Base-by-base conservation (phyloP, 1,139 yeast genomes). In the Suhomyces panamericanus region DNA sequence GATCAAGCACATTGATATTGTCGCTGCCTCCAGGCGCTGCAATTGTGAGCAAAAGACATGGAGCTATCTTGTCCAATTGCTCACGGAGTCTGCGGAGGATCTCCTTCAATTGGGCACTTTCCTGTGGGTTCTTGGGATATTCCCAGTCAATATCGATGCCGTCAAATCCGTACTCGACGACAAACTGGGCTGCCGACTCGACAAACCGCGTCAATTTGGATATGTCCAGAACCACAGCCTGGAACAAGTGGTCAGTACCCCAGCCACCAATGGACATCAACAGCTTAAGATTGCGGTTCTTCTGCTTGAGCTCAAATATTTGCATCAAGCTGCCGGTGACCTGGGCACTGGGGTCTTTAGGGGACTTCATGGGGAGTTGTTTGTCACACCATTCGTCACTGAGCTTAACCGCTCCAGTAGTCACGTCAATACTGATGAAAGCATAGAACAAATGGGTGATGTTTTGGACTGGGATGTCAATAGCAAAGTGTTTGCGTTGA, bases 91-190 rank as follows among this genome's bases (percentile, higher is more conserved):
- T 53, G 26, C 55, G 56, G 10, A 87, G 63, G 31, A 88, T 54
- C 11, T 63, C 61, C 1, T 79, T 70, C 47, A 83, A 74, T 39
- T 62, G 60, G 1, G 53, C 44, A 1, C 81, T 80, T 49, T 87
- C 84, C 1, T 60, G 54, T 3, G 56, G 54, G 35, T 64, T 71
- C 17, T 66, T 60, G 0, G 97, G 96, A 54, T 85, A 91, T 62
- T 93, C 99, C 97, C 97, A 93, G 64, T 93, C 99, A 30, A 93
- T 67, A 62, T 93, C 99, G 41, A 93, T 70, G 0, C 99, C 98
- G 61, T 93, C 98, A 56, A 93, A 82, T 0, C 87, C 85, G 57
- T 81, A 77, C 41, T 72, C 66, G 3, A 64, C 52, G 56, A 88
- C 70, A 28, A 78, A 63, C 0, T 64, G 63, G 1, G 78, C 70